A percentile compares a stretch with the other conserved stretches of the same genome.
Conservation (phyloP, 2,329 filamentous ascomycete species). For the Sodiomyces alkalinus region DNA sequence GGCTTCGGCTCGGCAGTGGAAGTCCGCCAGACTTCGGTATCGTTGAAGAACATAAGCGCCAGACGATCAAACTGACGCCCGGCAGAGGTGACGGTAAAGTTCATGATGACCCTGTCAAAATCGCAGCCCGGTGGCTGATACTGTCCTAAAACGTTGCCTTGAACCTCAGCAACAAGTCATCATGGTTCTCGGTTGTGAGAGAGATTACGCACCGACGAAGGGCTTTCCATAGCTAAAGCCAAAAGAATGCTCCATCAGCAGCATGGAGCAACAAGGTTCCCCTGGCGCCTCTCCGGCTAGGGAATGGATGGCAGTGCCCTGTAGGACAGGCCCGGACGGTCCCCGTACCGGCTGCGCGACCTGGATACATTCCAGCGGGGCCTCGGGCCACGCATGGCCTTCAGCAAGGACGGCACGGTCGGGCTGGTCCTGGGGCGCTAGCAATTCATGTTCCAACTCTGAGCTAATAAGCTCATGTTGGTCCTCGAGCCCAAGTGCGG, state of each 20-base stretch:
- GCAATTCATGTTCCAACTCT: too few relatives aligned
- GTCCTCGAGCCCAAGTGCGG: too few relatives aligned
- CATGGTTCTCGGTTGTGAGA: too few relatives aligned
- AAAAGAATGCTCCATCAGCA: constrained; percentile 60
- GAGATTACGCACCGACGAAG: constrained; percentile 52
- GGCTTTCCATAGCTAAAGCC: constrained; percentile 58
- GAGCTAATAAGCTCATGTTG: too few relatives aligned
- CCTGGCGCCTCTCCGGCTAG: constrained; percentile 10
- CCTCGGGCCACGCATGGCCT: not conserved
- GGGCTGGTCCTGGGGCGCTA: too few relatives aligned
- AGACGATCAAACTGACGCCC: constrained; percentile 67
- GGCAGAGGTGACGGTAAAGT: constrained; percentile 56
- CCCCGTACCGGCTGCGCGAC: constrained; percentile 51
- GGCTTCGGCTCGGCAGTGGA: constrained; percentile 65
- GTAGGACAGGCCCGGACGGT: constrained; percentile 19
- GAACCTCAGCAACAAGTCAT: too few relatives aligned
- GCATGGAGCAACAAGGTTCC: constrained; percentile 28
- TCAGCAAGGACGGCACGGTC: too few relatives aligned
- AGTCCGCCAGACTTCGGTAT: constrained; percentile 70
- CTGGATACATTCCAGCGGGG: constrained; percentile 46
- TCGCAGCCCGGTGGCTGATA: constrained; percentile 53
- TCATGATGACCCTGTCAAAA: constrained; percentile 63
- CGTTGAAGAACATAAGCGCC: constrained; percentile 59
- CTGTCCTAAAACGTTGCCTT: too few relatives aligned
- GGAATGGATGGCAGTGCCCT: not conserved